phyloP scores from a whole-genome alignment of 208 protist genomes.

The Tetramitus jugosus region DNA sequence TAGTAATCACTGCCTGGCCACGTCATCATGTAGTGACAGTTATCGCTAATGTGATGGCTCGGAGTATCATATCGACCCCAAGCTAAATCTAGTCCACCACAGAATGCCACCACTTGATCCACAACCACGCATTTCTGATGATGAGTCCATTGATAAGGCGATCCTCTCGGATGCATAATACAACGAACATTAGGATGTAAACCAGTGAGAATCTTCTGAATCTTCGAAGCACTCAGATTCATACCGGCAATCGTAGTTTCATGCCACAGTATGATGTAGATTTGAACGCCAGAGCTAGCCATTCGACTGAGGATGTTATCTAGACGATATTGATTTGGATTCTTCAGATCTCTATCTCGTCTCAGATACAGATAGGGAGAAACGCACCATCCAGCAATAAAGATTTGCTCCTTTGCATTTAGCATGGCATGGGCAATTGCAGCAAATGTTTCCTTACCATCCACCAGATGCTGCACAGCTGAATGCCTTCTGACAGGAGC shows the following conservation, averaged over 20 bases:
- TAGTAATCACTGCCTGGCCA: conserved; percentile 23
- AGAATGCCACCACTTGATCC: conserved; percentile 27
- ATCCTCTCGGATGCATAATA: conserved; percentile 6
- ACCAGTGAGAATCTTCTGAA: conserved; percentile 17
- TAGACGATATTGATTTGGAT: background rate
- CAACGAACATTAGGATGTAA: conserved; percentile 33
- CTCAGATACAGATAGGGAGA: conserved; percentile 25
- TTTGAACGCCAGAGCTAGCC: conserved; percentile 30
- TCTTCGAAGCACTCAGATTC: background rate
- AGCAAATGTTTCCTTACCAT: conserved; percentile 25
- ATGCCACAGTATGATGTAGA: conserved; percentile 31
- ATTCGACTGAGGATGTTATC: conserved; percentile 30
- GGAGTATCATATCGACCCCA: conserved; percentile 26
- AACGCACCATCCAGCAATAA: conserved; percentile 33
- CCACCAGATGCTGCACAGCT: conserved; percentile 19
- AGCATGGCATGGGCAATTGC: conserved; percentile 2
- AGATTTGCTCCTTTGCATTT: conserved; percentile 24
- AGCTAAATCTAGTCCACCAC: conserved; percentile 30
- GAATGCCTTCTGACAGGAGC: background rate
- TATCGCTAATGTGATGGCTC: conserved; percentile 18
- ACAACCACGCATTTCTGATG: conserved; percentile 34
- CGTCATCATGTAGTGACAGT: background rate
- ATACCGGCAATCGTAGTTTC: conserved; percentile 4
- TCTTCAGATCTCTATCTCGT: conserved; percentile 15
- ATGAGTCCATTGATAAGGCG: conserved; percentile 19